Conservation (phyloP, 225 moss, liverwort and hornwort genomes). For the Marchantia paleacea region DNA sequence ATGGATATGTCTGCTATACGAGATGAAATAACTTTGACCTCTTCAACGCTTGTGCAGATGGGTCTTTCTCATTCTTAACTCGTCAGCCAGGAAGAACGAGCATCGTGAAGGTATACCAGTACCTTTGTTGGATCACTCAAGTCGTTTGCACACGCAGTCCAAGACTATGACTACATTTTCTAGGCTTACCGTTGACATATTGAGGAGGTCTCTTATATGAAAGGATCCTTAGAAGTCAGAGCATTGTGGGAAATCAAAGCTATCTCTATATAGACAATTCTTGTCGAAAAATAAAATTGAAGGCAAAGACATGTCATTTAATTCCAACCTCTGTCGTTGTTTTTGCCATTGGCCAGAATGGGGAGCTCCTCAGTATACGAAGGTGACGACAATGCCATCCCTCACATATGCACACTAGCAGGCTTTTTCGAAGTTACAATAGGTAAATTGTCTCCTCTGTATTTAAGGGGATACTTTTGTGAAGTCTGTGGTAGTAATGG, state of each 20-base stretch:
- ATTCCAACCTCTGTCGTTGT: neutral
- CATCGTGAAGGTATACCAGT: slow-evolving; percentile 21
- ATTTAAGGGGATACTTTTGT: neutral
- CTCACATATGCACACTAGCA: slow-evolving; percentile 28
- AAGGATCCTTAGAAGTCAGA: no score
- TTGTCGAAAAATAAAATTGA: neutral
- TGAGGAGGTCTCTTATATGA: no score
- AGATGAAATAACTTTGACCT: neutral
- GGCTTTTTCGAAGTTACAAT: slow-evolving; percentile 16
- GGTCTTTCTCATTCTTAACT: slow-evolving; percentile 8
- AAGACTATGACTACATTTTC: neutral
- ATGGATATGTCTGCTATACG: neutral
- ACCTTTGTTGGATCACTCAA: neutral
- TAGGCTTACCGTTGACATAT: neutral
- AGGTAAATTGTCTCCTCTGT: slow-evolving; percentile 19
- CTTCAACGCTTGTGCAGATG: slow-evolving; percentile 27
- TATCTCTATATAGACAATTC: neutral
- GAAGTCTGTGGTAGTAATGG: slow-evolving; percentile 2
- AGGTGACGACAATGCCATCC: slow-evolving; percentile 38
- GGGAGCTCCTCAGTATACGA: slow-evolving; percentile 30
- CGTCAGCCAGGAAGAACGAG: slow-evolving; percentile 11
- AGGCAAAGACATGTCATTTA: neutral
- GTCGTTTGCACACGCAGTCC: no score
- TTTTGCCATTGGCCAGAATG: slow-evolving; percentile 32
- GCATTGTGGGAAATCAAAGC: neutral